A percentile compares a stretch with the other conserved stretches of the same genome.
phyloP scores from a whole-genome alignment of 2,329 filamentous ascomycete species.

The Setomelanomma holmii region DNA sequence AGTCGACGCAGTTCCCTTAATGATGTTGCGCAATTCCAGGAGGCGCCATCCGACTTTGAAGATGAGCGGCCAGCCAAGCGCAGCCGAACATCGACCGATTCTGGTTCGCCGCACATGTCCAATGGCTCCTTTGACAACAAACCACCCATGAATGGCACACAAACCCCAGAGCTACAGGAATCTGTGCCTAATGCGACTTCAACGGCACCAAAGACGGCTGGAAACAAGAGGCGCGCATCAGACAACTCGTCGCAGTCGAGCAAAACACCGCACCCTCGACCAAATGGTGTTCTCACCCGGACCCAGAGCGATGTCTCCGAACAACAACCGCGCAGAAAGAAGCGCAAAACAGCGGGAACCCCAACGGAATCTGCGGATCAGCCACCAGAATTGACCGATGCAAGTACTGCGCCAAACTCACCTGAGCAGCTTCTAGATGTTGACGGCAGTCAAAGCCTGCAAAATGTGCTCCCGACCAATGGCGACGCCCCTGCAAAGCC shows the following conservation, averaged over 20 bases:
- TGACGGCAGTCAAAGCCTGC: constrained; percentile 38
- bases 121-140: constrained; percentile 41
- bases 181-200: constrained; percentile 24
- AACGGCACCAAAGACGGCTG: constrained; percentile 28
- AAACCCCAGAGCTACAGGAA: constrained; percentile 33
- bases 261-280: constrained; percentile 35
- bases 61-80: constrained; percentile 48
- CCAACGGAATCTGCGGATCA: constrained; percentile 37
- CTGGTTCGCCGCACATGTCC: constrained; percentile 44
- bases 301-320: constrained; percentile 46
- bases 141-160: constrained; percentile 35
- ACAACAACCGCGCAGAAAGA: constrained; percentile 45
- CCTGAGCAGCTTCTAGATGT: constrained; percentile 46
- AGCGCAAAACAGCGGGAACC: constrained; percentile 40
- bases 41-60: constrained; percentile 39
- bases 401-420: constrained; percentile 44
- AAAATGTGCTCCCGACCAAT: constrained; percentile 45
- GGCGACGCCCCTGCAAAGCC: constrained; percentile 46
- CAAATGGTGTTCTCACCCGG: constrained; percentile 44
- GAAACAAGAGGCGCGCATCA: constrained; percentile 44
- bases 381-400: constrained; percentile 47
- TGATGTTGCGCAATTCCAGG: constrained; percentile 38
- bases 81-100: constrained; percentile 47
- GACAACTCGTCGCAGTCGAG: constrained; percentile 40
- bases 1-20: constrained; percentile 51